Conservation (phyloP, 2,329 filamentous ascomycete genomes). For the Stromatinia cepivora region DNA sequence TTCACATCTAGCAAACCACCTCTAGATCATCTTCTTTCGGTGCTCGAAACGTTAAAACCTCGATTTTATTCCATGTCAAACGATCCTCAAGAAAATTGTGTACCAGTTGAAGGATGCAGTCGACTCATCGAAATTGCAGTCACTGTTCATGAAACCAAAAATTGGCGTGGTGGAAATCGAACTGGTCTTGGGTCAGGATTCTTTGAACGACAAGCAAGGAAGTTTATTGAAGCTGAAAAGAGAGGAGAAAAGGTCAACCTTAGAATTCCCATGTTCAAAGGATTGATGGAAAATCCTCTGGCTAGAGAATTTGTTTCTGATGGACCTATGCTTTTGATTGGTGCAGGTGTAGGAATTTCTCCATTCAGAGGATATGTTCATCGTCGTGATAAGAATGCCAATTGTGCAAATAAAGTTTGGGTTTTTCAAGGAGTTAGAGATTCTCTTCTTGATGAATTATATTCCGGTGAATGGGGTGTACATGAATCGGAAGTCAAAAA, state of each 20-base stretch:
- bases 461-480: conserved; percentile 93
- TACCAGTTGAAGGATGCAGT: conserved; percentile 51
- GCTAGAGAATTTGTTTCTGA: conserved; percentile 89
- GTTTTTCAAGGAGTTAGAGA: conserved; percentile 94
- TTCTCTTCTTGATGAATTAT: conserved; percentile 90
- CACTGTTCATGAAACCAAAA: conserved; percentile 81
- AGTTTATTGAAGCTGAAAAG: conserved; percentile 67
- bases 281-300: conserved; percentile 94
- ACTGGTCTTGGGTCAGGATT: conserved; percentile 91
- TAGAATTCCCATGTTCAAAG: conserved; percentile 94
- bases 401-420: conserved; percentile 98
- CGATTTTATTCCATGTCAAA: conserved; percentile 98
- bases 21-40: conserved; percentile 75
- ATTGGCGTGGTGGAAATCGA: conserved; percentile 72
- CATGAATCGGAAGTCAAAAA: conserved; percentile 85
- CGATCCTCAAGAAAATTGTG: conserved; percentile 71
- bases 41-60: conserved; percentile 87
- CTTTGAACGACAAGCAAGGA: conserved; percentile 79
- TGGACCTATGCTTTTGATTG: conserved; percentile 96
- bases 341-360: conserved; percentile 93
- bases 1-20: conserved; percentile 92
- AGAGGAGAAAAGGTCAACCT: conserved; percentile 62
- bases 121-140: conserved; percentile 95
- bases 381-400: conserved; percentile 87
- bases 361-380: conserved; percentile 98